Base-by-base conservation (phyloP, 257 asterid genomes). In the Plantago elongata region DNA sequence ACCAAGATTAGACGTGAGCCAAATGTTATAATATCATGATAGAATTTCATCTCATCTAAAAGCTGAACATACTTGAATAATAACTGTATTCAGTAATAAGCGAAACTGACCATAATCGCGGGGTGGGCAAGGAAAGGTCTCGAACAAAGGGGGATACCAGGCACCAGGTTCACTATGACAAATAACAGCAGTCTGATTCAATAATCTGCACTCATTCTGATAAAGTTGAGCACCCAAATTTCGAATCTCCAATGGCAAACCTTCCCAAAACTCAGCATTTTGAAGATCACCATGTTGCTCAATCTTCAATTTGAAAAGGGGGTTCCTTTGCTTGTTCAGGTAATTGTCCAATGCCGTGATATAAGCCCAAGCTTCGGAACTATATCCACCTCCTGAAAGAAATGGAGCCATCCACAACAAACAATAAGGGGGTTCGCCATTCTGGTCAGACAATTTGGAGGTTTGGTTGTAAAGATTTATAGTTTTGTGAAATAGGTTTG, bases 131-230 rank as follows among this genome's bases (percentile, higher is more conserved):
- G 98, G 94, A 2, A 66, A 69, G 65, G 96, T 90, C 27, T 85
- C 63, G 65, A 75, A 90, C 60, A 88, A 71, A 62, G 96, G 95
- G 57, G 98, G 98, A 27, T 79, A 60, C 98, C 96, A 90, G 60
- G 95, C 96, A 69, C 98, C 98, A 1, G 98, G 98, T 60, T 90
- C 98, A 67, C 96, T 90, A 62, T 90, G 98, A 70, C 98, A 90
- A 17, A 90, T 68, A 15, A 85, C 95, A 62, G 85, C 54, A 27
- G 94, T 90, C 62, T 80, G 86, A 67, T 88, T 73, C 54, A 66
- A 34, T 7, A 34, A 43, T 58, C 65, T 61, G 62, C 98, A 90
- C 9, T 69, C 44, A 40, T 78, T 75, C n/a, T 71, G 77, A 64
- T 80, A 44, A 48, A 88, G 82, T 76, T 78, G 67, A 52, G 78